Base-by-base conservation (phyloP, 148 eudicot genomes). In the Polygonum maritimum region DNA sequence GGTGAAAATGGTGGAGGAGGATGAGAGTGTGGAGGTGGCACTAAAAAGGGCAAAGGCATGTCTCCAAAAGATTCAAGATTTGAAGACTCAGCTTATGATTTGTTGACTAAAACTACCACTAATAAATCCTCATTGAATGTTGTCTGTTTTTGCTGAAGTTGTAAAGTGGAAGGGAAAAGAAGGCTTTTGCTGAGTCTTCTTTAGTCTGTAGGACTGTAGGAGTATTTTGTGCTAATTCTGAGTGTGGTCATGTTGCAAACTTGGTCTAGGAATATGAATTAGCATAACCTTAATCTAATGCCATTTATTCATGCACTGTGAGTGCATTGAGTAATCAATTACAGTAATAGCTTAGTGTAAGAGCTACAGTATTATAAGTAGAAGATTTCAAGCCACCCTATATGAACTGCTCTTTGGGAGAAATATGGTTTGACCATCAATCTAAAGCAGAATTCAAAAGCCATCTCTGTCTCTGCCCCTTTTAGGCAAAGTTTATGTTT, bases 11-110 rank as follows among this genome's bases (percentile, higher is more conserved):
- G 19, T 38, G 69, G 48, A 41, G 15, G 74, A 36, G 54, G 40
- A 69, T n/a, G 87, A 84, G 39, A 82, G 89, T 48, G 88, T 88
- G 11, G 91, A 88, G 79, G 80, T 79, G 33, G 88, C 60, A 14
- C 78, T 88, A 40, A 82, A 84, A 65, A 88, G 74, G 73, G 91
- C 89, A 78, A 82, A 81, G 48, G 85, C 85, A 57, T 88, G 91
- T 82, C 75, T 88, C 67, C 79, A 74, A 8, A 88, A 88, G 78
- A 88, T 88, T 81, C 83, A 84, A 19, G 84, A 82, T 5, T 77
- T 85, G 54, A 88, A 83, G 78, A 38, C 7, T 52, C 76, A 74
- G 47, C 67, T 74, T 65, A n/a, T 36, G 0, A 52, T 52, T 52
- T 52, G 19, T 21, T 52, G 58, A 51, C 4, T 51, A 51, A 51